Evolutionary conservation across 371 early-diverging fungal species (phyloP), one percentile per base, ranked within the genome.

Genomic region (Mucor saturninus): DNA sequence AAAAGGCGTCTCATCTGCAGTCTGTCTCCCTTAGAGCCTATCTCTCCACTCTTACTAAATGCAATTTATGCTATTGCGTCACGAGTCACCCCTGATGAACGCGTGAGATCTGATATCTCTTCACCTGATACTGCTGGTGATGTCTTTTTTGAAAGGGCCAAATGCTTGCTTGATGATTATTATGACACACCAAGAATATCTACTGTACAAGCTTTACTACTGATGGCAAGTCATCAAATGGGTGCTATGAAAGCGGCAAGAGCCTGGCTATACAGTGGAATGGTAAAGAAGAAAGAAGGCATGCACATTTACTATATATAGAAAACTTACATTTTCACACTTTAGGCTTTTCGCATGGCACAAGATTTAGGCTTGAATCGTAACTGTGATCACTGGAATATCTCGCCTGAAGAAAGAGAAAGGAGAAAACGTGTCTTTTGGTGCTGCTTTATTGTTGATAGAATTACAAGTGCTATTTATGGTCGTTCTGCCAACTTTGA

Each of bases 131-230:
- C 77, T 0, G 78, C 81, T n/a, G 81, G 81, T 14, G 73, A 72
- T 29, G 54, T 76, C 28, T 83, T 74, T 64, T 80, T 75, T 62
- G 80, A 83, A 43, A 62, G 82, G 28, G 82, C 82, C 11, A 70
- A 65, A 54, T 62, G 68, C 35, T 59, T 84, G 1, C 56, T 87
- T 15, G 86, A 86, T 51, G 79, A 81, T 39, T 81, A 74, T 67
- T 80, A 83, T 60, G 88, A 87, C 55, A 73, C 75, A 0, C 83
- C 86, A 7, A 72, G 79, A 21, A 76, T 86, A 14, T 81, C 85
- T 11, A 87, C 88, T 0, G 78, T 87, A 2, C 88, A 87, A 53
- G 84, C 86, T 2, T 59, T 87, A 9, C 51, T 87, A 14, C 62
- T 87, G 0, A 58, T 87, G 54, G 76, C 84, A 0, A 69, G 78